Evolutionary conservation across 441 rosid genomes (phyloP), one percentile per base, ranked within the genome.

Genomic region (Arabidopsis hybrid): DNA sequence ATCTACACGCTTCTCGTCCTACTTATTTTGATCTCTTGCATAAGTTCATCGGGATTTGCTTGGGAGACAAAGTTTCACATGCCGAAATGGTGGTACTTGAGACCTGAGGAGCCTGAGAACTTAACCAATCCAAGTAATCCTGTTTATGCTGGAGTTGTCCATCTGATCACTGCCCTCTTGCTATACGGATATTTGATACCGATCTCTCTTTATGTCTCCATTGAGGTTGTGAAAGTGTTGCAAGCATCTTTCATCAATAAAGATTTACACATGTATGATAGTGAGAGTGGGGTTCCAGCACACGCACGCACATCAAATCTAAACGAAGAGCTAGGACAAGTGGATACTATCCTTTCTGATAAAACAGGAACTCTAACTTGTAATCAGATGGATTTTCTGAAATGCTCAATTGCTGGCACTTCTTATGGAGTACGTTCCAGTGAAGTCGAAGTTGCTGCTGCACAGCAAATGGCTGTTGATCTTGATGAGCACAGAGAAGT

Each of bases 351-450:
- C 76, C 98, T 94, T 16, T 94, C 99, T 16, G 99, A 94, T 76
- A 94, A 94, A 85, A 94, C 98, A 0, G 98, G 98, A 61, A 94
- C 98, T 29, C 79, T 94, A 84, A 95, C 99, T 66, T 95, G 99
- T 83, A 95, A 92, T 77, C 99, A 95, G 84, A 95, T 95, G 99
- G 99, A 95, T 83, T 95, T 92, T 80, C 79, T 92, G 39, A 95
- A 91, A 83, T 95, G 99, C 82, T 92, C 99, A n/a, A 87, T 95
- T 67, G 97, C 96, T 53, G 93, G 99, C 58, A 84, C 80, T 73
- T 82, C 98, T 46, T 95, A 92, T 75, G 99, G 99, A 14, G 81
- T 78, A 29, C 74, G 86, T 16, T 72, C 92, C n/a, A 92, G 93
- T 52, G 99, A 95, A 86, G 97, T 95, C 60, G 99, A 95, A 84